These are phyloP conservation scores for Oenanthe sinensis DNA, from an alignment of 129 eudicot genomes.

Conservation along the genomic window DNA sequence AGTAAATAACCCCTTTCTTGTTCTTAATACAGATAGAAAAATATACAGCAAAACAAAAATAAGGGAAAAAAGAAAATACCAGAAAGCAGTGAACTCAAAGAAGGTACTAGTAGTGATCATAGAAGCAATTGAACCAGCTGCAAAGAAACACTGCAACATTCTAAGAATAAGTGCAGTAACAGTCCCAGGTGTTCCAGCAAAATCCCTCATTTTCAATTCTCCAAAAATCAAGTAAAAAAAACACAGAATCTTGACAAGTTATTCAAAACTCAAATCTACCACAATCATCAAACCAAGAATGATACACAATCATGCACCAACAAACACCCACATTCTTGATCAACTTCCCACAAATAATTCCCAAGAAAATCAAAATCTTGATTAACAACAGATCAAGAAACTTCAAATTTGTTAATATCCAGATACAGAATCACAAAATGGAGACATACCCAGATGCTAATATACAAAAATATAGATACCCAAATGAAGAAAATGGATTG, in stretches of 20 bases:
- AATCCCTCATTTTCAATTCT: conserved; percentile 38
- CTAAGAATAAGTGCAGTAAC: conserved; percentile 50
- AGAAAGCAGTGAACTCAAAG: conserved; percentile 68
- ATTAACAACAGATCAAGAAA: background rate
- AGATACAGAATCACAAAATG: background rate
- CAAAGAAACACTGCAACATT: conserved; percentile 61
- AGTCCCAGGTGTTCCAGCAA: conserved; percentile 85
- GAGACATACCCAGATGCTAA: background rate
- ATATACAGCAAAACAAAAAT: background rate
- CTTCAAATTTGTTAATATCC: background rate
- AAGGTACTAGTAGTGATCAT: conserved; percentile 55
- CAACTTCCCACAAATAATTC: background rate
- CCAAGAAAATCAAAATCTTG: background rate
- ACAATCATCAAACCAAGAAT: conserved; percentile 13
- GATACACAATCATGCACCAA: background rate
- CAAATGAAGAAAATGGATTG: background rate
- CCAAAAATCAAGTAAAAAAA: background rate
- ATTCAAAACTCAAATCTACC: background rate
- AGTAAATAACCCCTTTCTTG: background rate
- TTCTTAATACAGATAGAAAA: background rate
- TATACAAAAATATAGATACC: conserved; percentile 3
- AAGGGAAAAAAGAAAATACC: conserved; percentile 30
- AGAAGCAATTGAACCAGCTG: conserved; percentile 60
- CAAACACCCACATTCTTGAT: background rate
- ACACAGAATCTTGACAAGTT: conserved; percentile 7